Evolutionary conservation across 495 filamentous ascomycete species (phyloP).

Genomic region (Penicillium cataractarum): DNA sequence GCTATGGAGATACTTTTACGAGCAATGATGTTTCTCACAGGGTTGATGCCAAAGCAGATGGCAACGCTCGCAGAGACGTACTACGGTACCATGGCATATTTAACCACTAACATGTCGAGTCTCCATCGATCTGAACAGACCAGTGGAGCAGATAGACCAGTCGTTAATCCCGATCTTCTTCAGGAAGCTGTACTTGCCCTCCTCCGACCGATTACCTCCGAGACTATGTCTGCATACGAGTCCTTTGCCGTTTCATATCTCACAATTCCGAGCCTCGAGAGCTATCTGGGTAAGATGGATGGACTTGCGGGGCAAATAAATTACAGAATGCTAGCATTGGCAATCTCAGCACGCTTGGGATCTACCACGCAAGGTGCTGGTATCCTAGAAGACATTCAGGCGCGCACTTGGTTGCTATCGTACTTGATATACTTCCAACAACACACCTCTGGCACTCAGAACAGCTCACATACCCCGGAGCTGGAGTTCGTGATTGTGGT

Average conservation of each 20-base stretch:
- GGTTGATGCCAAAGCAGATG: slow-evolving; percentile 52
- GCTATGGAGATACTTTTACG: slow-evolving; percentile 41
- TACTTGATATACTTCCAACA: slow-evolving; percentile 79
- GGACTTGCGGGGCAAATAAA: slow-evolving; percentile 53
- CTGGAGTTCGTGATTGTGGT: slow-evolving; percentile 67
- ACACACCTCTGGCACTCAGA: slow-evolving; percentile 48
- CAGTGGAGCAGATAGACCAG: neutral
- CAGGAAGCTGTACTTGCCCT: slow-evolving; percentile 50
- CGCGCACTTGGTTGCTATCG: slow-evolving; percentile 73
- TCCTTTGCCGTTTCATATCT: slow-evolving; percentile 61
- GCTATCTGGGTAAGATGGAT: slow-evolving; percentile 48
- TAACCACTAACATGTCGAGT: slow-evolving; percentile 38
- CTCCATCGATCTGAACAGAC: slow-evolving; percentile 9
- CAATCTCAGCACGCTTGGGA: slow-evolving; percentile 41
- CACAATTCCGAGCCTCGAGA: slow-evolving; percentile 48
- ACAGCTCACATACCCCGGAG: slow-evolving; percentile 47
- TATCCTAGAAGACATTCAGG: slow-evolving; percentile 34
- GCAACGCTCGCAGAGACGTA: slow-evolving; percentile 47
- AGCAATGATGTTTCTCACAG: slow-evolving; percentile 43
- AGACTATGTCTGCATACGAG: slow-evolving; percentile 57
- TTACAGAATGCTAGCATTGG: slow-evolving; percentile 56
- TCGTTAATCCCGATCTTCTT: slow-evolving; percentile 21
- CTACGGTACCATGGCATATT: slow-evolving; percentile 46
- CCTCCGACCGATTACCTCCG: slow-evolving; percentile 49
- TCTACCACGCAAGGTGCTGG: slow-evolving; percentile 32